Base-by-base conservation (phyloP, 2,329 filamentous ascomycete species). In the Penicillium sp. region DNA sequence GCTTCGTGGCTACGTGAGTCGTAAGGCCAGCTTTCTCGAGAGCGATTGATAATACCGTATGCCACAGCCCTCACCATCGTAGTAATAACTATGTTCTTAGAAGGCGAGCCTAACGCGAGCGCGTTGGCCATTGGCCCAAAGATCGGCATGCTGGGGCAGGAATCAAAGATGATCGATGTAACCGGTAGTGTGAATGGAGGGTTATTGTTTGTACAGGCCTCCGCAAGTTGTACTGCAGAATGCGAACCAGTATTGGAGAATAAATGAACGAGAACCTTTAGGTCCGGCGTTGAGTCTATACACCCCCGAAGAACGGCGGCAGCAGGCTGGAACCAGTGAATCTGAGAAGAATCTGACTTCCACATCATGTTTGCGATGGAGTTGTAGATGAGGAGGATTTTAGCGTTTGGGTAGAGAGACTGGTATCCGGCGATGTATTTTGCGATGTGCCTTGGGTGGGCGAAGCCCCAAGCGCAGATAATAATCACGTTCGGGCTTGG, bases 291-390 rank as follows among this genome's bases (percentile, higher is more conserved):
- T 45, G 44, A 45, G 44, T 28, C 44, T 4, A 45, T 45, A 6
- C 22, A 45, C 8, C 26, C 44, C 22, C 22, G 44, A 2, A 45
- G 44, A 12, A 26, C 5, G 4, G 10, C 17, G 22, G 19, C 44
- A 4, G 44, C 44, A 45, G 44, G 44, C 44, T 45, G 44, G 13
- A 45, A 45, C 44, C 44, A 45, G 26, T 28, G 44, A 22, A 45
- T 45, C 22, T 45, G 44, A 22, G 44, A 45, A 17, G 44, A 22
- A 15, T 45, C 44, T 17, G 44, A 26, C 44, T 45, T 45, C 44
- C 44, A 45, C 22, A 45, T 45, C 10, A 45, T 45, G 22, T 45
- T 45, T 45, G 44, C 12, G 22, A 28, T 22, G 3, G 44, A 45
- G 13, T 45, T 45, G 44, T 45, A 45, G 13, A 45, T 26, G 22